phyloP scores from a whole-genome alignment of 2,329 filamentous ascomycete species.

The Sporothrix sp. region DNA sequence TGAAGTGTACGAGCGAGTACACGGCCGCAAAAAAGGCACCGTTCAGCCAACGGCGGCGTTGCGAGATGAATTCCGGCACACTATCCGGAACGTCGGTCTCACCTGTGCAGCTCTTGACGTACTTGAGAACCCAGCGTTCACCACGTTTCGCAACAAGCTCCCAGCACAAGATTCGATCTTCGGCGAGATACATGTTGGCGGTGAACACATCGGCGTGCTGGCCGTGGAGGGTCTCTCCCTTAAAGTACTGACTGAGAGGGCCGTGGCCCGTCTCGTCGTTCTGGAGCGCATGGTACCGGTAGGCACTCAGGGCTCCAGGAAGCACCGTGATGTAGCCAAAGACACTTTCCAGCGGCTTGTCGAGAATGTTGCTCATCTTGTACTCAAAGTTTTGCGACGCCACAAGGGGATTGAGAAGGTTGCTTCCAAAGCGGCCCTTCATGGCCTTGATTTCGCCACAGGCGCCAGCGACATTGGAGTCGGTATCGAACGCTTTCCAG shows the following conservation, averaged over 20 bases:
- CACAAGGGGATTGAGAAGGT: conserved; percentile 84
- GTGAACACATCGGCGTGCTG: conserved; percentile 93
- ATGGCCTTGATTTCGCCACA: conserved; percentile 99
- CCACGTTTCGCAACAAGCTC: conserved; percentile 91
- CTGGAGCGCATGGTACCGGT: conserved; percentile 86
- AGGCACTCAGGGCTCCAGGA: conserved; percentile 96
- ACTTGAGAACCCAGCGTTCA: conserved; percentile 95
- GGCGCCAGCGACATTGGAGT: conserved; percentile 93
- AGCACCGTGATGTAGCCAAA: conserved; percentile 97
- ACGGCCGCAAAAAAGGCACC: conserved; percentile 98
- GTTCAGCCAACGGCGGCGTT: conserved; percentile 93
- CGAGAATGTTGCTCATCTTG: conserved; percentile 99
- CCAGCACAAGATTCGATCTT: conserved; percentile 98
- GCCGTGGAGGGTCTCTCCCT: conserved; percentile 90
- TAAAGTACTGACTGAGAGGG: conserved; percentile 92
- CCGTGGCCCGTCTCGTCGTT: conserved; percentile 94
- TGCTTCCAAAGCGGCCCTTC: conserved; percentile 74
- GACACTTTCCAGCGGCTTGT: conserved; percentile 92
- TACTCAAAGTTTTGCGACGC: conserved; percentile 99
- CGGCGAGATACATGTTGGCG: conserved; percentile 97
- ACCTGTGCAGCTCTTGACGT: conserved; percentile 91
- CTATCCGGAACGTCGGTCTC: conserved; percentile 97
- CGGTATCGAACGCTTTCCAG: conserved; percentile 97
- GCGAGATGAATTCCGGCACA: conserved; percentile 94
- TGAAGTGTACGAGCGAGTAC: conserved; percentile 91